Conservation (phyloP, 352 stramenopile genomes). For the Pythium brachiatum region DNA sequence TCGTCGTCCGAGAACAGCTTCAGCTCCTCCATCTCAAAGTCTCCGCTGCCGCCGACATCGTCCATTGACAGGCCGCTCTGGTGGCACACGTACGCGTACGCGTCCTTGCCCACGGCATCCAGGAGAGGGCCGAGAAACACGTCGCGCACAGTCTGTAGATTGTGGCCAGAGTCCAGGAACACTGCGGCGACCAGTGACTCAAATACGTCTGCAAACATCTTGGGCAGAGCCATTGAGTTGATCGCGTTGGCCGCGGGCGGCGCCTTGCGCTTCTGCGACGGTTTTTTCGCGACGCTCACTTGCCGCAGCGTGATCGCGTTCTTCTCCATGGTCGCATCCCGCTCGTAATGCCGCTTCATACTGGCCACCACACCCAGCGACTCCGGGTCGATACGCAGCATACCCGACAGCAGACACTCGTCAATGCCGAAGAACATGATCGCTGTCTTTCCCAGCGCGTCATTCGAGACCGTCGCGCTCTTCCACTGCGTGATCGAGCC, state of each 20-base stretch:
- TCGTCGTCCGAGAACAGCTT: slow-evolving; percentile 11
- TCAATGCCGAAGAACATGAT: slow-evolving; percentile 78
- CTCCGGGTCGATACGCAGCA: slow-evolving; percentile 66
- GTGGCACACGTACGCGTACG: slow-evolving; percentile 67
- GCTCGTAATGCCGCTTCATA: slow-evolving; percentile 53
- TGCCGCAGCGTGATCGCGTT: slow-evolving; percentile 1
- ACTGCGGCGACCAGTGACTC: slow-evolving; percentile 85
- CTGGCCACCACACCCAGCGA: slow-evolving; percentile 46
- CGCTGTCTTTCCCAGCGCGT: slow-evolving; percentile 80
- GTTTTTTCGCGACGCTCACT: background rate
- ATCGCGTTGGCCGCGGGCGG: slow-evolving; percentile 13
- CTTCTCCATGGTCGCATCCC: slow-evolving; percentile 4
- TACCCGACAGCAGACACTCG: slow-evolving; percentile 68
- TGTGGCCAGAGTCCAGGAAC: slow-evolving; percentile 75
- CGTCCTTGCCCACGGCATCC: slow-evolving; percentile 66
- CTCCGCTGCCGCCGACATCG: slow-evolving; percentile 16
- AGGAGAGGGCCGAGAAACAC: slow-evolving; percentile 83
- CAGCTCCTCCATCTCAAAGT: slow-evolving; percentile 19
- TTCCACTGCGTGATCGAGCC: slow-evolving; percentile 83
- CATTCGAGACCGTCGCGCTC: slow-evolving; percentile 82
- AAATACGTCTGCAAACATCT: slow-evolving; percentile 87
- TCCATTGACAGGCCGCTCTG: slow-evolving; percentile 58
- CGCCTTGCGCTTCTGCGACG: background rate
- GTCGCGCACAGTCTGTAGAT: slow-evolving; percentile 70
- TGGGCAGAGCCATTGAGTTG: slow-evolving; percentile 57